Evolutionary conservation across 2,329 filamentous ascomycete species (phyloP), one percentile per base, ranked within the genome.

Genomic region (Sporothrix schenckii): DNA sequence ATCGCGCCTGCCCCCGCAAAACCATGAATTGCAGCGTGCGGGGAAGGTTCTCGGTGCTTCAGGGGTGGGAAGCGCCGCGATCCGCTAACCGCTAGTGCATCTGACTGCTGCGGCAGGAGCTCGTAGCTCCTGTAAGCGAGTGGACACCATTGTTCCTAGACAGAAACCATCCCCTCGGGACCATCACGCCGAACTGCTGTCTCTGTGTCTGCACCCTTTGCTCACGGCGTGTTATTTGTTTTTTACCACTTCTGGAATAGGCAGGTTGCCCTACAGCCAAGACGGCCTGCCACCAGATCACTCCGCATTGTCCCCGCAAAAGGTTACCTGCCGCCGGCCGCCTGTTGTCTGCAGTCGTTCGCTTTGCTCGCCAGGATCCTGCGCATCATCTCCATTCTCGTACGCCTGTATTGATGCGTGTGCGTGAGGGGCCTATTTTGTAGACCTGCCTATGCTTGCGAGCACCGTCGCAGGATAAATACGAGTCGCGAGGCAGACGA

Each of bases 401-500:
- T 7, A 47, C 65, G 65, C 65, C 65, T 67, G 65, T 13, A 67
- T 67, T 34, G 34, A 67, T 54, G 65, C 65, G 65, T 66, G 47
- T 47, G 16, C 21, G 21, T 63, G 60, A 63, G 34, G 56, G 34
- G 56, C 34, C 24, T 39, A 61, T 44, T 11, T 49, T 30, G 60
- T 21, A 41, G 19, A 14, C 41, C 34, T 21, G 19, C 10, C 21
- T 60, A 60, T 60, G 34, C 19, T 34, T 44, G 56, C 56, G 56
- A 60, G n/a, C n/a, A n/a, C n/a, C n/a, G n/a, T 21, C 4, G 34
- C 4, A 60, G 54, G 56, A 63, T 63, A 63, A 63, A 63, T 63
- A 63, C 41, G 19, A 19, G 41, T 30, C 4, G 34, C 6, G 34
- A 34, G 6, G 34, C 34, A 7, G 34, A 34, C 5, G 34, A 34